A percentile compares a stretch with the other conserved stretches of the same genome.
Evolutionary conservation across 352 stramenopile species (phyloP).

Genomic region (Phytophthora brassicae): DNA sequence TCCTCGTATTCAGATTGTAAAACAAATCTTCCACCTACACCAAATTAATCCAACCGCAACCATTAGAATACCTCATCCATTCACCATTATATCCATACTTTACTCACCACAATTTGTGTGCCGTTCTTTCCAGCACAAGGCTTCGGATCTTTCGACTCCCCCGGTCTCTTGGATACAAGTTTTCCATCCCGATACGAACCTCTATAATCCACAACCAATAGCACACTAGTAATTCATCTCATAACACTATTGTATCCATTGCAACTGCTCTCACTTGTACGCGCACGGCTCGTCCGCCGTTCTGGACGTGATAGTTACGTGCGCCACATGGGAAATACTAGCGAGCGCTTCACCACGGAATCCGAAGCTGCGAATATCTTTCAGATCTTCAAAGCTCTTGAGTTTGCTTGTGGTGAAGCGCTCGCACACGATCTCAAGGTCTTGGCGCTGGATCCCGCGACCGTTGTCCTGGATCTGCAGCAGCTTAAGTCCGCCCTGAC

Average conservation of each 20-base stretch:
- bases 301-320: conserved; percentile 91
- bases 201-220: conserved; percentile 33
- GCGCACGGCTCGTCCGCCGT: conserved; percentile 73
- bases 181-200: conserved; percentile 92
- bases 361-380: conserved; percentile 94
- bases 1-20: conserved; percentile 96
- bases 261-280: conserved; percentile 59
- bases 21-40: conserved; percentile 96
- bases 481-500: conserved; percentile 90
- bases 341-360: conserved; percentile 99
- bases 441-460: conserved; percentile 88
- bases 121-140: conserved; percentile 82
- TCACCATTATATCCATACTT: not conserved
- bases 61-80: not conserved
- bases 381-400: conserved; percentile 93
- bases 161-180: conserved; percentile 69
- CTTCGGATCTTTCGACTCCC: conserved; percentile 59
- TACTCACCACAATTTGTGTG: conserved; percentile 70
- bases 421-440: conserved; percentile 96
- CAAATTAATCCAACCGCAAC: not conserved
- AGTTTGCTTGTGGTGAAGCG: conserved; percentile 99
- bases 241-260: conserved; percentile 1
- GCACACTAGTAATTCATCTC: not conserved
- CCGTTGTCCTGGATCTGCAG: conserved; percentile 97
- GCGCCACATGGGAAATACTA: conserved; percentile 95